Evolutionary conservation across 495 filamentous ascomycete species (phyloP).

Genomic region (Trichoderma reesei): DNA sequence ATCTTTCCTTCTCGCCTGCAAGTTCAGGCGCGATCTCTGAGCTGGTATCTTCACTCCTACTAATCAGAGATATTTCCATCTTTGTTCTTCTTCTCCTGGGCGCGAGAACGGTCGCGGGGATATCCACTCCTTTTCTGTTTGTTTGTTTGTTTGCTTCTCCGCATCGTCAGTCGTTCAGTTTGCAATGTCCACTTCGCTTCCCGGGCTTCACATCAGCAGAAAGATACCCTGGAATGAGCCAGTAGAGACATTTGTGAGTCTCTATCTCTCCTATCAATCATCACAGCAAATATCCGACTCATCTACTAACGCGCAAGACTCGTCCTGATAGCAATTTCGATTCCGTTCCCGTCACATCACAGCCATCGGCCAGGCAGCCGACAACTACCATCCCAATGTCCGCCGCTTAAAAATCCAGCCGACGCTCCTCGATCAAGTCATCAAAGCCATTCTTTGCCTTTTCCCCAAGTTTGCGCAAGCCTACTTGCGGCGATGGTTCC

Average conservation of each 20-base stretch:
- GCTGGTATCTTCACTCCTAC: not conserved
- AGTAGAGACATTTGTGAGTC: not conserved
- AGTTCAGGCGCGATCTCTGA: not conserved
- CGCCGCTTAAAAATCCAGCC: conserved; percentile 4
- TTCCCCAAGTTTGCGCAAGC: not conserved
- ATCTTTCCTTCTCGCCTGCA: not conserved
- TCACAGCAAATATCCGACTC: no score
- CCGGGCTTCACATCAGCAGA: conserved; percentile 4
- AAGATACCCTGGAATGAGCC: not conserved
- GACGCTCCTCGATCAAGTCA: not conserved
- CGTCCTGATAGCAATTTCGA: not conserved
- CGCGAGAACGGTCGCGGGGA: not conserved
- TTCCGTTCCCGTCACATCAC: conserved; percentile 4
- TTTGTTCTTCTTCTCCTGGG: not conserved
- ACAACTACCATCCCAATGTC: conserved; percentile 7
- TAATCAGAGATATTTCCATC: not conserved
- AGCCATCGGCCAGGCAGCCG: conserved; percentile 4
- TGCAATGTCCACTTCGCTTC: conserved; percentile 5
- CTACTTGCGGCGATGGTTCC: not conserved
- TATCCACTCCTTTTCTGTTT: not conserved
- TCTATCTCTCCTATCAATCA: no score
- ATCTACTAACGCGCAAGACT: no score
- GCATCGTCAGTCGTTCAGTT: not conserved
- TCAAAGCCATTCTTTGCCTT: not conserved
- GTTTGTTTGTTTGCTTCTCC: not conserved